phyloP scores from a whole-genome alignment of 495 filamentous ascomycete genomes.

The Neurospora sp. region DNA sequence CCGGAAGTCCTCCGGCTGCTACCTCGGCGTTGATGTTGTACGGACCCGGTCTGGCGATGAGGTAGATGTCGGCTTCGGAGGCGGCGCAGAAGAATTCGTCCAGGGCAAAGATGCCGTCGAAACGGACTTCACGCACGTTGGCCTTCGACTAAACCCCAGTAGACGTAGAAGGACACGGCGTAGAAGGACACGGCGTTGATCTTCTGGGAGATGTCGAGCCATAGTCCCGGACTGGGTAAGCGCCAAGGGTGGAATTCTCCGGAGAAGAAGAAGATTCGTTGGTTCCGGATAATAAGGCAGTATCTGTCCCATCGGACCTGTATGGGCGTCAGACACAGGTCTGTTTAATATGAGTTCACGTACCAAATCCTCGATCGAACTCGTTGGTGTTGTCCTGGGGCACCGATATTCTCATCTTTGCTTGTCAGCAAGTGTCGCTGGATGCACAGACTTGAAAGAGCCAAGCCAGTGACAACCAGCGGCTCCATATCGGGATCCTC shows the following conservation, averaged over 20 bases:
- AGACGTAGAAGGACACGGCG: neutral
- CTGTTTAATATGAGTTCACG: neutral
- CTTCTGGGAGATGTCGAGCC: neutral
- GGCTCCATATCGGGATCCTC: neutral
- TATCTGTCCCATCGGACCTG: neutral
- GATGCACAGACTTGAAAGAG: neutral
- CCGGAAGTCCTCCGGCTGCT: neutral
- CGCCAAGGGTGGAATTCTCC: neutral
- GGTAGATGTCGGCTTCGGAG: neutral
- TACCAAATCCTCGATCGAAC: neutral
- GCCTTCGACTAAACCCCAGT: neutral
- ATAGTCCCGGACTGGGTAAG: neutral
- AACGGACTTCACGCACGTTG: neutral
- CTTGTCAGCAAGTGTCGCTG: neutral
- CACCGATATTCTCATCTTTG: neutral
- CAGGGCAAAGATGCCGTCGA: neutral
- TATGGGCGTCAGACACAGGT: neutral
- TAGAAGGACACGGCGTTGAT: neutral
- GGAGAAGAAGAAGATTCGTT: neutral
- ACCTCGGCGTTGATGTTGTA: neutral
- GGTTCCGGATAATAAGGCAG: neutral
- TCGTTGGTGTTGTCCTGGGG: neutral
- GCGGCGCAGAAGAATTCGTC: neutral
- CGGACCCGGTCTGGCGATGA: neutral
- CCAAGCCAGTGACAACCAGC: neutral